A percentile compares a stretch with the other conserved stretches of the same genome.
phyloP scores from a whole-genome alignment of 2,329 filamentous ascomycete genomes.

The Aureobasidium vineae region DNA sequence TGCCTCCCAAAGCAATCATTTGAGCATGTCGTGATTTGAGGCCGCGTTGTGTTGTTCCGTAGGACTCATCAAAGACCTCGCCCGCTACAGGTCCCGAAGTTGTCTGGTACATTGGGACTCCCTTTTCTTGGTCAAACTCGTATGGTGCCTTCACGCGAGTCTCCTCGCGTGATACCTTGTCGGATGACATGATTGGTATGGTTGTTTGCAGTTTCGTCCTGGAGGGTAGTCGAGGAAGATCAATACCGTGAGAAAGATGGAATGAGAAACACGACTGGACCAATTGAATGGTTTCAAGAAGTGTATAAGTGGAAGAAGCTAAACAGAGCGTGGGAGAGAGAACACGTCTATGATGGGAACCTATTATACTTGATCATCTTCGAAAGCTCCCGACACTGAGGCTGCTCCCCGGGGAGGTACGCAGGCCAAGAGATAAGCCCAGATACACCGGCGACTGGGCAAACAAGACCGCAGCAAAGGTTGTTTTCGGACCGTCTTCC shows the following conservation, averaged over 20 bases:
- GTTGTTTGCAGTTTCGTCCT: neutral
- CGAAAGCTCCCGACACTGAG: neutral
- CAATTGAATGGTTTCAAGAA: neutral
- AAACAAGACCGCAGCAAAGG: neutral
- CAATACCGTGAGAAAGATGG: neutral
- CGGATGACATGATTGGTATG: neutral
- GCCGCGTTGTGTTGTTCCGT: conserved; percentile 42
- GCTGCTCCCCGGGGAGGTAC: neutral
- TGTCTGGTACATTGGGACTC: conserved; percentile 2
- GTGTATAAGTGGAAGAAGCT: neutral
- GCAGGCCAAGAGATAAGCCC: conserved; percentile 24
- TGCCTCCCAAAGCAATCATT: conserved; percentile 39
- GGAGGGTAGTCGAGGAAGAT: too few species aligned
- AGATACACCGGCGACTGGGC: neutral
- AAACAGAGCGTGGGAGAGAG: neutral
- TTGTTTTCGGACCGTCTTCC: neutral
- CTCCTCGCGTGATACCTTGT: conserved; percentile 8
- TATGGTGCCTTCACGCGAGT: neutral
- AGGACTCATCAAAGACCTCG: conserved; percentile 34
- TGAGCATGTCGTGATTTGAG: conserved; percentile 43
- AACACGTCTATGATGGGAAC: neutral
- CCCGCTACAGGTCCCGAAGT: conserved; percentile 27
- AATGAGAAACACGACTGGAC: neutral
- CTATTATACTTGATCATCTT: conserved; percentile 3
- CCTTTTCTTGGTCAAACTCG: conserved; percentile 17